Evolutionary conservation across 768 basidiomycete genomes (phyloP), one percentile per base, ranked within the genome.

Genomic region (Mycena filopes): DNA sequence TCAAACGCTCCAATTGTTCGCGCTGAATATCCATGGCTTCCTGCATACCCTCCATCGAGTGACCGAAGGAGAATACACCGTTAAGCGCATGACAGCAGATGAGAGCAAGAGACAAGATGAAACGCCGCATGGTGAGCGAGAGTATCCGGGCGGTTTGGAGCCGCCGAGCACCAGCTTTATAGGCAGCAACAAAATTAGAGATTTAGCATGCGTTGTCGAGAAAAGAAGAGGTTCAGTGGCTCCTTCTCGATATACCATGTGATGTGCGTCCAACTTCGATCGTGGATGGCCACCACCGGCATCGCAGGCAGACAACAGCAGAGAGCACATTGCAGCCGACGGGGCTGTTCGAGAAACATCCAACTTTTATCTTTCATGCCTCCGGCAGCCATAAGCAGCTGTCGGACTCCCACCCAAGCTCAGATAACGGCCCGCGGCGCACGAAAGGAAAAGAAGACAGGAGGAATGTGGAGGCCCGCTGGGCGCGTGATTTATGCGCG

Each of bases 11-110:
- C n/a, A 81, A 66, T 55, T 83, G 82, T 64, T 85, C 82, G 54
- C 77, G 79, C 66, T 85, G 83, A n/a, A 84, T 81, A 11, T 75
- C 73, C 73, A 80, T 79, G 3, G 83, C 73, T 48, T 82, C 77
- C 36, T 82, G 77, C 73, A 85, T 75, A 31, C 79, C 82, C 53
- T 76, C 72, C 68, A 78, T 75, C 21, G 80, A 75, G 9, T 76
- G 70, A 20, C 77, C 78, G 33, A 74, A 47, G 33, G 72, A 68
- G 20, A 62, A 54, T 21, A 70, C 75, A 31, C 67, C 63, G 16
- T 43, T 33, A 18, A 63, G 25, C 21, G 65, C 65, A 55, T 50
- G 31, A 28, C 47, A 41, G 23, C 55, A 57, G 12, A 68, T 26
- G 36, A 70, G 38, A 58, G 61, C 46, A 55, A 69, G 36, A 9